Base-by-base conservation (phyloP, 2,329 filamentous ascomycete species). In the Talaromyces pinophilus region DNA sequence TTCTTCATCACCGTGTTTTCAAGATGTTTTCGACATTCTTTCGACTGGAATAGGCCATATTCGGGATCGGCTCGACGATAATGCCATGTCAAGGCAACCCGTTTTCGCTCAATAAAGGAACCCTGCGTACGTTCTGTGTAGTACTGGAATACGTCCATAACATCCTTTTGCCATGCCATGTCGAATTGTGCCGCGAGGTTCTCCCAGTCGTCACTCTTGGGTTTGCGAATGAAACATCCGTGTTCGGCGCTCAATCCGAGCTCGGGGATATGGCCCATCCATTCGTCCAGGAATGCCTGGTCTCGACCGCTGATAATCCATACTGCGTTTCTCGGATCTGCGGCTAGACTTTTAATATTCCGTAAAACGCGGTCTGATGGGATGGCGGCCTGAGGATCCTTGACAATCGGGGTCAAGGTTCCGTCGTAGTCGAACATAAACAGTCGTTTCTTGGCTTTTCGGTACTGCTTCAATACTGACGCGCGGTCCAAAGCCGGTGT, bases 351-450 rank as follows among this genome's bases (percentile, higher is more conserved):
- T 76, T 90, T 92, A 67, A 99, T 84, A 0, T 90, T 93, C 35
- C 89, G 87, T 59, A 96, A 89, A 25, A 97, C 87, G 25, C 89
- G 88, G 71, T 93, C 90, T 0, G 93, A 94, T 0, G 95, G 95
- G 46, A 97, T 89, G 2, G 95, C 95, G 5, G 92, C 89, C 70
- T 90, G 89, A 1, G 95, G 95, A 74, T 98, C 93, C 71, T 91
- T 90, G 64, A 98, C 95, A 72, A 99, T 98, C 0, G 93, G 92
- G 3, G 95, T 98, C 64, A 99, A 85, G 0, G 95, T 99, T 59
- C 95, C 95, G 76, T 99, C 95, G 74, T 99, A 99, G 80, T 99
- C 95, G 76, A 98, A 97, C 92, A 99, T 94, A 82, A 98, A 97
- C 2, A 99, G 84, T 11, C 95, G 88, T 79, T 91, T 92, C 69